Percentiles rank a stretch among this genome's conserved stretches.
Conservation (phyloP, 257 asterid species). For the Solanum ossicruentum region DNA sequence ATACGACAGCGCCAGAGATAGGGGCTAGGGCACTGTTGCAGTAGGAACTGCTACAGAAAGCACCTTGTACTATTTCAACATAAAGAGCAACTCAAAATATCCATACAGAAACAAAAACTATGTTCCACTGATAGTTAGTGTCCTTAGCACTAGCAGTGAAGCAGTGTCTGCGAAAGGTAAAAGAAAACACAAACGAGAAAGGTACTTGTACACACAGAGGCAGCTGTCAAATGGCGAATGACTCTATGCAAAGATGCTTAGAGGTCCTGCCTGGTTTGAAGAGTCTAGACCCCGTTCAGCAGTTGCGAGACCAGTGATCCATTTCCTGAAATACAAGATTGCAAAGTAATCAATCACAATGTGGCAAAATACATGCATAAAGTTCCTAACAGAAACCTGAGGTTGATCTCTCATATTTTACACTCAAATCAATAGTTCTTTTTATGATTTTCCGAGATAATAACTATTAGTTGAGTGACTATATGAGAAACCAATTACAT, state of each 20-base stretch:
- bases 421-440: too few relatives aligned
- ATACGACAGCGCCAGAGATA: background rate
- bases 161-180: background rate
- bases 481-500: too few relatives aligned
- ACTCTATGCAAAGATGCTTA: conserved; percentile 58
- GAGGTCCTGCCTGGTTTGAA: conserved; percentile 57
- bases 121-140: background rate
- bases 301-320: conserved; percentile 63
- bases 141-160: background rate
- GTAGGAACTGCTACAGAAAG: background rate
- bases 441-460: too few relatives aligned
- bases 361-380: background rate
- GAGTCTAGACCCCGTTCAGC: conserved; percentile 81
- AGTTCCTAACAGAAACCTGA: background rate
- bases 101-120: background rate
- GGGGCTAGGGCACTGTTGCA: background rate
- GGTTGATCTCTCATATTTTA: too few relatives aligned
- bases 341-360: background rate
- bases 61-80: background rate
- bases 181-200: background rate
- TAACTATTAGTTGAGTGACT: too few relatives aligned
- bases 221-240: background rate
- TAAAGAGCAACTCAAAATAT: background rate
- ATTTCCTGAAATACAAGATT: conserved; percentile 37
- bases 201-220: background rate